These are phyloP conservation scores for Somion occarium DNA, from an alignment of 1,284 basidiomycete genomes.

Conservation along the genomic window DNA sequence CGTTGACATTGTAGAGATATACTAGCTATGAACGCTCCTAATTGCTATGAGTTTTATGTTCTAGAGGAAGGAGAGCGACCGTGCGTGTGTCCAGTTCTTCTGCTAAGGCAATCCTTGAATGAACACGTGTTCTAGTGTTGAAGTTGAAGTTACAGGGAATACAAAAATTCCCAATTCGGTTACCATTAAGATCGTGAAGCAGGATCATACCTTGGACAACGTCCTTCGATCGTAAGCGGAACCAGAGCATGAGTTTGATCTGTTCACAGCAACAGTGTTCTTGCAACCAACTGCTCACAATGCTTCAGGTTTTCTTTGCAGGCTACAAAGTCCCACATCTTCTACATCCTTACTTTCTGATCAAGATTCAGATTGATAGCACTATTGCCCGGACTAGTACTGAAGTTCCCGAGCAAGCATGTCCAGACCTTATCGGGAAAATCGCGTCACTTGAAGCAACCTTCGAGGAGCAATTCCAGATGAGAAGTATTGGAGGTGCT, in stretches of 20 bases:
- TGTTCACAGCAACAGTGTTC: no score
- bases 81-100: slow-evolving; percentile 59
- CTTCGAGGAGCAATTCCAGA: slow-evolving; percentile 75
- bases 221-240: slow-evolving; percentile 90
- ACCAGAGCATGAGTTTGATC: no score
- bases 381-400: slow-evolving; percentile 79
- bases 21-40: slow-evolving; percentile 91
- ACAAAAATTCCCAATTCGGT: slow-evolving; percentile 97
- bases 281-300: slow-evolving; percentile 80
- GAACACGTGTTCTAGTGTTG: no score
- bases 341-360: slow-evolving; percentile 87
- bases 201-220: slow-evolving; percentile 96
- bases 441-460: slow-evolving; percentile 64
- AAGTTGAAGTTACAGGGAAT: slow-evolving; percentile 90
- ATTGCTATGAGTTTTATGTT: slow-evolving; percentile 88
- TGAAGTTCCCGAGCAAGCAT: slow-evolving; percentile 81
- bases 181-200: slow-evolving; percentile 90
- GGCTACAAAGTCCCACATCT: slow-evolving; percentile 98
- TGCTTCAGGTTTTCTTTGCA: slow-evolving; percentile 87
- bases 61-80: slow-evolving; percentile 89
- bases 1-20: no score
- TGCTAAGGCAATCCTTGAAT: not conserved
- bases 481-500: no score
- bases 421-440: slow-evolving; percentile 77
- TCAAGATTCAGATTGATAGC: slow-evolving; percentile 96